Percentiles rank a stretch among this genome's conserved stretches.
phyloP scores from a whole-genome alignment of 768 basidiomycete genomes.

The Leucosporidium creatinivorum region DNA sequence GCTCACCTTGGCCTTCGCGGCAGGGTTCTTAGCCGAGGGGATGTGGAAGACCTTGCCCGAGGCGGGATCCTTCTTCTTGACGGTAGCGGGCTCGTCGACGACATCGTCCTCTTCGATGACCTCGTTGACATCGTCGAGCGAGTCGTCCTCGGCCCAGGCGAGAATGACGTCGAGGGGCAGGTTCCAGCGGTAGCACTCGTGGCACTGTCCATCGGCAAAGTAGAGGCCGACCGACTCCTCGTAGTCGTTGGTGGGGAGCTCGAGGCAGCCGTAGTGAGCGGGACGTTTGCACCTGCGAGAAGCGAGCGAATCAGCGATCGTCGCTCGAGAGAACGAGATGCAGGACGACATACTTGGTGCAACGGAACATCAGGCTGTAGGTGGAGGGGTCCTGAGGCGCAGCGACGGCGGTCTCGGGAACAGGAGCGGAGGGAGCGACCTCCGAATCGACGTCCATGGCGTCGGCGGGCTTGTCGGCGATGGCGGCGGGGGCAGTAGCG shows the following conservation, averaged over 20 bases:
- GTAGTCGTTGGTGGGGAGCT: slow-evolving; percentile 3
- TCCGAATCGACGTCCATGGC: background rate
- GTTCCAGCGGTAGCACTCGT: slow-evolving; percentile 23
- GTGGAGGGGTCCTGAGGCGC: background rate
- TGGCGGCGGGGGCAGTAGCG: background rate
- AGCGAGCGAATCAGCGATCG: background rate
- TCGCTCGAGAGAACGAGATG: background rate
- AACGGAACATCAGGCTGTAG: slow-evolving; percentile 35
- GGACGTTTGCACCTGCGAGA: slow-evolving; percentile 31
- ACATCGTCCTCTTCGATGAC: slow-evolving; percentile 1
- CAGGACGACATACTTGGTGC: slow-evolving; percentile 18
- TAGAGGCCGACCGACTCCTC: slow-evolving; percentile 14
- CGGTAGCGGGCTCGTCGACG: slow-evolving; percentile 9
- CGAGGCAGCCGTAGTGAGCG: slow-evolving; percentile 34
- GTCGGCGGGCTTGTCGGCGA: background rate
- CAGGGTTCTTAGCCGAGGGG: slow-evolving; percentile 28
- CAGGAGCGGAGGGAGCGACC: too few relatives aligned
- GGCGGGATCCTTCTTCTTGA: slow-evolving; percentile 6
- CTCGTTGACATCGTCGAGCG: background rate
- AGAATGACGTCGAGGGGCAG: slow-evolving; percentile 32
- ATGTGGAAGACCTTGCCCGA: slow-evolving; percentile 11
- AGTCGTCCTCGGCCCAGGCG: slow-evolving; percentile 29
- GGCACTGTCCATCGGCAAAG: slow-evolving; percentile 14
- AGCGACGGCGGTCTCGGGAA: too few relatives aligned
- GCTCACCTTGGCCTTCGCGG: slow-evolving; percentile 16